Percentiles rank a stretch among this genome's conserved stretches.
These are phyloP conservation scores for Prunella vulgaris DNA, from an alignment of 257 asterid species.

Conservation along the genomic window DNA sequence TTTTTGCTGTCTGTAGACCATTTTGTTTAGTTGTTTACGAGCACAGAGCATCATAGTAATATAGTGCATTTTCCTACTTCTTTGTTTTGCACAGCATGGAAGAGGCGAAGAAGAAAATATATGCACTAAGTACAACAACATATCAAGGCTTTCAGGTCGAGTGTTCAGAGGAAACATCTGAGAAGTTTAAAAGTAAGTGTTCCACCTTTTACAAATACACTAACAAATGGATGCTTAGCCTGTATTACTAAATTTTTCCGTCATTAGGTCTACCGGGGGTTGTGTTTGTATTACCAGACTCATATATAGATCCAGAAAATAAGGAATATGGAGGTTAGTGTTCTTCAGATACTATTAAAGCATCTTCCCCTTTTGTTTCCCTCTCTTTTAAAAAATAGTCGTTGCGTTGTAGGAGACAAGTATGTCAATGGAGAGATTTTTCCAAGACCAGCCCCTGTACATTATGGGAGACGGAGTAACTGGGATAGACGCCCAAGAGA, in stretches of 20 bases:
- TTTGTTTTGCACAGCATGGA: conserved; percentile 56
- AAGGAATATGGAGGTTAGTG: conserved; percentile 92
- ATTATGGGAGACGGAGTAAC: conserved; percentile 41
- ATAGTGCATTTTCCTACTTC: neutral
- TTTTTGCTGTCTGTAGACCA: neutral
- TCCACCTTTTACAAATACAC: conserved; percentile 11
- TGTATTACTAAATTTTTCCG: conserved; percentile 16
- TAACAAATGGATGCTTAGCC: neutral
- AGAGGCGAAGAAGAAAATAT: conserved; percentile 90
- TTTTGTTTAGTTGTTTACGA: neutral
- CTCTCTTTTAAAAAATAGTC: neutral
- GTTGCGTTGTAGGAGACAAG: conserved; percentile 70
- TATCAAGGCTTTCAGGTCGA: conserved; percentile 86
- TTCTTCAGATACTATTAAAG: neutral
- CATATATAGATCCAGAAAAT: conserved; percentile 82
- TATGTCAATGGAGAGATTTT: conserved; percentile 78
- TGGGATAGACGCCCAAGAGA: conserved; percentile 40
- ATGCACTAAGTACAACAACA: conserved; percentile 84
- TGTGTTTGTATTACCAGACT: conserved; percentile 86
- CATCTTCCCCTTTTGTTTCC: neutral
- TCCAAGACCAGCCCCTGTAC: conserved; percentile 83
- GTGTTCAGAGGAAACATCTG: conserved; percentile 77
- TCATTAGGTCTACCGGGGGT: conserved; percentile 66
- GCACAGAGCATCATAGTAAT: neutral
- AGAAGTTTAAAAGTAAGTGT: conserved; percentile 66